Evolutionary conservation across 305 asterid genomes (phyloP), one percentile per base, ranked within the genome.

Genomic region (Fraxinus sp.): DNA sequence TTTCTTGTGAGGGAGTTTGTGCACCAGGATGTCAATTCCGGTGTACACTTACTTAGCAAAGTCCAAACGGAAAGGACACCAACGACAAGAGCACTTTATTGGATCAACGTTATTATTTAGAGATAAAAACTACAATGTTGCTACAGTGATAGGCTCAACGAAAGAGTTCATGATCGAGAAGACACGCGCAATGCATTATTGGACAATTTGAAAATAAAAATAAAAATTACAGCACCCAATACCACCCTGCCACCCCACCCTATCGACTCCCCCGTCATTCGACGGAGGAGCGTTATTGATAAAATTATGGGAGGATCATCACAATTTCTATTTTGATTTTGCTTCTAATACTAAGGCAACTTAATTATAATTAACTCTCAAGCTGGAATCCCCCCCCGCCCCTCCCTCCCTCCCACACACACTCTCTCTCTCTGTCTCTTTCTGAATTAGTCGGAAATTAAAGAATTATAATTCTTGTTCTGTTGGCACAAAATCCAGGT

Each of bases 401-500:
- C 26, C 35, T 16, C 10, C 2, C 10, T 55, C 59, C 20, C 28
- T 0, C 59, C n/a, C 37, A 0, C 49, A 33, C 14, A 4, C 52
- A 20, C 28, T 0, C 30, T 30, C 30, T 30, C 62, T 5, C 57
- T 7, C 39, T 8, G 79, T 78, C 81, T 73, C 83, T 10, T n/a
- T 13, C 22, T 20, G 20, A 26, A 55, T 37, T 62, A 79, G 73
- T 41, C 30, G 70, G 66, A 59, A 59, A 59, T 7, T 6, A 59
- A 80, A 36, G 73, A 37, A 37, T 62, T 82, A 36, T 49, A 49
- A 30, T 76, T 82, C 57, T 75, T 35, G 22, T 33, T 36, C 80
- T 41, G 74, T 20, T 57, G 28, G 30, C 10, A 59, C 30, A 59
- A 59, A 57, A 28, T 37, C 28, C 79, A 75, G 90, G 90, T 90